Evolutionary conservation across 768 basidiomycete genomes (phyloP), one percentile per base, ranked within the genome.

Genomic region (Pleurotus eryngii): DNA sequence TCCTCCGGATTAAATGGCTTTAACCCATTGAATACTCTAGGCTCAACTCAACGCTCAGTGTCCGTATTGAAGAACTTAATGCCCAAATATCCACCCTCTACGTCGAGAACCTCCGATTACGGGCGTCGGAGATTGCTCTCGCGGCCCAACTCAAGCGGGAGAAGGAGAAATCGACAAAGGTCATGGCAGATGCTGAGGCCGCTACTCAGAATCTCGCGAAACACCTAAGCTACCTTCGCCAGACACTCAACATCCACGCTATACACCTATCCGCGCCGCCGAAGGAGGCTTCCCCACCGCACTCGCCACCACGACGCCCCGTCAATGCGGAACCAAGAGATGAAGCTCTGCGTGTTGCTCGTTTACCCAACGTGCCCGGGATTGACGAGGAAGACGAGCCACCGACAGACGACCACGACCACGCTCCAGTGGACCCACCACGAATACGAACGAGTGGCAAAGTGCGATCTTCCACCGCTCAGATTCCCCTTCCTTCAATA

Each of bases 61-160:
- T 89, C 60, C 85, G 89, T 47, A 86, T 92, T 65, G 90, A 93
- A 69, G 90, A 92, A 67, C 81, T 92, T 56, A 89, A 92, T 67
- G 79, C 84, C 38, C 87, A 92, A 72, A 87, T 93, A 71, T 87
- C 90, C 46, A 80, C 81, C n/a, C 81, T 93, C 48, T 85, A 90
- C 58, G 83, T 86, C 59, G 90, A 93, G 76, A 93, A 93, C 70
- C 80, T 92, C 51, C 83, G 88, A 56, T 77, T 93, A 62, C 85
- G 88, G 57, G 85, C 89, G 63, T 89, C 89, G 17, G 89, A 91
- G 72, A 89, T 92, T 64, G 81, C 87, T 9, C 81, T 93, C 50
- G 74, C 81, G 4, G 74, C 87, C 18, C 87, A 92, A 67, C 82
- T 93, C 58, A 91, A 89, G 75, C 84, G 83, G 65, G 91, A 92